These are phyloP conservation scores for Cicer bijugum DNA, from an alignment of 306 rosid species.

Conservation along the genomic window DNA sequence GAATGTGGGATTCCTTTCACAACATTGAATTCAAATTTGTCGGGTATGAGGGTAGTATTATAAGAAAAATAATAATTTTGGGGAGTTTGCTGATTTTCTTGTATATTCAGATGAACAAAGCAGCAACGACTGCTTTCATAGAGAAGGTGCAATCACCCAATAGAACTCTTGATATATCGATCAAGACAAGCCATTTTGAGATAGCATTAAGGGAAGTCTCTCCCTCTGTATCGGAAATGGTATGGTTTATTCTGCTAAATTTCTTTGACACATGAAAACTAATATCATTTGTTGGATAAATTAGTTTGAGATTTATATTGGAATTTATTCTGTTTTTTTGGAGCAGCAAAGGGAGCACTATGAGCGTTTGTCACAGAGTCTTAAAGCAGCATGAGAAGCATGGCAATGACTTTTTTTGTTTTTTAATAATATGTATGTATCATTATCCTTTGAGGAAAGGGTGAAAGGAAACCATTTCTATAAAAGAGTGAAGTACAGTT, in stretches of 20 bases:
- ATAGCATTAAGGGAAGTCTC: not conserved
- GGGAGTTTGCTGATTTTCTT: not conserved
- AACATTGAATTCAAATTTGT: too few relatives aligned
- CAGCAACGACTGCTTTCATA: not conserved
- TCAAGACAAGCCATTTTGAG: not conserved
- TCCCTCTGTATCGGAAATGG: not conserved
- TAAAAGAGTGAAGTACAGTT: not conserved
- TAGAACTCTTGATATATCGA: not conserved
- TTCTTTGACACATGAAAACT: not conserved
- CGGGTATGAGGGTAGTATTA: not conserved
- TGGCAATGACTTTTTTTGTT: not conserved
- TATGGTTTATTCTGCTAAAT: not conserved
- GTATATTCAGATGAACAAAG: not conserved
- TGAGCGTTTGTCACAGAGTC: not conserved
- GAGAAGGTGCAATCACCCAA: not conserved
- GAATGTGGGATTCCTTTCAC: too few relatives aligned
- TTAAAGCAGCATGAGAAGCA: slow-evolving; percentile 1
- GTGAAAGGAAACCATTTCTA: too few relatives aligned
- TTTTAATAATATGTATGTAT: too few relatives aligned
- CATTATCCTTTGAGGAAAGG: too few relatives aligned
- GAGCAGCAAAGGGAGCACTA: slow-evolving; percentile 11
- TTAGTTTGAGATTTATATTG: not conserved
- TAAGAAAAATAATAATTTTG: not conserved
- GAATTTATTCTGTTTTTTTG: not conserved
- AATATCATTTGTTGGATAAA: not conserved